These are phyloP conservation scores for Spathaspora passalidarum DNA, from an alignment of 805 yeast species.

Conservation along the genomic window DNA sequence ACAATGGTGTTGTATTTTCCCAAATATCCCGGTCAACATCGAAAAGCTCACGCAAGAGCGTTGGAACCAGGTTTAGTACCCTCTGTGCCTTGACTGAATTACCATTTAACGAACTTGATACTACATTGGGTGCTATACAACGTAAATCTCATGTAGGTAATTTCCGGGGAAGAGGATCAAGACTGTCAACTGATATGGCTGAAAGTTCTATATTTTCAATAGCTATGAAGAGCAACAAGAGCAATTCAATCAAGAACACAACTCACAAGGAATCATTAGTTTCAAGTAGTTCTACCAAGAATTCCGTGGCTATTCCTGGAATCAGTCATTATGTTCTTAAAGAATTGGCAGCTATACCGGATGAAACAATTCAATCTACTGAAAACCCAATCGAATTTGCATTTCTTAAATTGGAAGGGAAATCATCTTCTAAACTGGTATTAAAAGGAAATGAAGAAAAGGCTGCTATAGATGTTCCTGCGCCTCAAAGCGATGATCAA, in stretches of 20 bases:
- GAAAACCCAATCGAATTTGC: slow-evolving; percentile 76
- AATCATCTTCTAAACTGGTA: slow-evolving; percentile 15
- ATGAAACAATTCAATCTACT: slow-evolving; percentile 57
- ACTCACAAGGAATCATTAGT: slow-evolving; percentile 1
- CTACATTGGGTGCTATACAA: not conserved
- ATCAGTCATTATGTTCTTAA: slow-evolving; percentile 39
- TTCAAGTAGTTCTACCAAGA: slow-evolving; percentile 14
- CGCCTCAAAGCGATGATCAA: not conserved
- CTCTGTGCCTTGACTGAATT: slow-evolving; percentile 38
- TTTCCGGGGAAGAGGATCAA: slow-evolving; percentile 7
- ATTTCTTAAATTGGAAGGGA: slow-evolving; percentile 76
- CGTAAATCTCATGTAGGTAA: not conserved
- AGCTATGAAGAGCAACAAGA: slow-evolving; percentile 14
- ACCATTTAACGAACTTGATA: slow-evolving; percentile 25
- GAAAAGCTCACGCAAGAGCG: slow-evolving; percentile 22
- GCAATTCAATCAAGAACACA: slow-evolving; percentile 5
- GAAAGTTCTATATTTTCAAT: slow-evolving; percentile 36
- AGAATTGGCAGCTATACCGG: slow-evolving; percentile 82
- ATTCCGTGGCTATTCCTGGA: slow-evolving; percentile 55
- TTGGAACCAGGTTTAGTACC: slow-evolving; percentile 31
- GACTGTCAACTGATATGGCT: slow-evolving; percentile 24
- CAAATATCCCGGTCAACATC: slow-evolving; percentile 22
- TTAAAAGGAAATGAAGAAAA: not conserved
- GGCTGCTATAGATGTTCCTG: not conserved
- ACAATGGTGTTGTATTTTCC: slow-evolving; percentile 11